phyloP scores from a whole-genome alignment of 148 eudicot species.

The Heliamphora exappendiculata region DNA sequence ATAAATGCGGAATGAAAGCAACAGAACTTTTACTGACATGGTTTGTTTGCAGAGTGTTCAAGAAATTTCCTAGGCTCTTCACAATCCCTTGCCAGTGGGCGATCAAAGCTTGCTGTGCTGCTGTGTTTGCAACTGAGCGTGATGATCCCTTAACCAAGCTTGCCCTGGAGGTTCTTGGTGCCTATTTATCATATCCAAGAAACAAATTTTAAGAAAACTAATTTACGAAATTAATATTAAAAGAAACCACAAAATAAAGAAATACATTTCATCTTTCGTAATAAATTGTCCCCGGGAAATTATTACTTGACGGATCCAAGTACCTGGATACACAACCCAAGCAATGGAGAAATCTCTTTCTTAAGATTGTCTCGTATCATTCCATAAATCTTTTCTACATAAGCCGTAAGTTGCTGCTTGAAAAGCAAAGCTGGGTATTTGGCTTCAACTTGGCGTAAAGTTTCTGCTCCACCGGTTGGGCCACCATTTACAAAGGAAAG shows the following conservation, averaged over 20 bases:
- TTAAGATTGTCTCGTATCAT: slow-evolving; percentile 91
- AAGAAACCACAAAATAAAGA: background rate
- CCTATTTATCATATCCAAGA: slow-evolving; percentile 35
- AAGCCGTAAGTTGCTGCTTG: slow-evolving; percentile 98
- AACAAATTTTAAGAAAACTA: background rate
- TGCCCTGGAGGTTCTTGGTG: slow-evolving; percentile 96
- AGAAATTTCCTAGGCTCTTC: slow-evolving; percentile 66
- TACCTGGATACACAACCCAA: slow-evolving; percentile 96
- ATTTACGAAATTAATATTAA: too few species aligned
- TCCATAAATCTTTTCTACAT: slow-evolving; percentile 93
- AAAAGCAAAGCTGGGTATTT: slow-evolving; percentile 98
- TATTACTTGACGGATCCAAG: background rate
- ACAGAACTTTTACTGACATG: slow-evolving; percentile 47
- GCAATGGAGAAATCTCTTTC: slow-evolving; percentile 92
- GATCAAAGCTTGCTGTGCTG: slow-evolving; percentile 90
- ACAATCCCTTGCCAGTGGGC: slow-evolving; percentile 99
- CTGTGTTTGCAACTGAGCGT: slow-evolving; percentile 69
- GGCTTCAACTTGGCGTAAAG: slow-evolving; percentile 92
- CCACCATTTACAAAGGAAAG: slow-evolving; percentile 53
- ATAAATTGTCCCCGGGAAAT: background rate
- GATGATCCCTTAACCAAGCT: slow-evolving; percentile 92
- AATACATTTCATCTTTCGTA: too few species aligned
- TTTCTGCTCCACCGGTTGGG: slow-evolving; percentile 50
- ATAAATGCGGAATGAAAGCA: background rate
- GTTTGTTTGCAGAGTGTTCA: slow-evolving; percentile 71